Percentiles rank a stretch among this genome's conserved stretches.
Evolutionary conservation across 306 rosid genomes (phyloP).

Genomic region (Malus asiatica): DNA sequence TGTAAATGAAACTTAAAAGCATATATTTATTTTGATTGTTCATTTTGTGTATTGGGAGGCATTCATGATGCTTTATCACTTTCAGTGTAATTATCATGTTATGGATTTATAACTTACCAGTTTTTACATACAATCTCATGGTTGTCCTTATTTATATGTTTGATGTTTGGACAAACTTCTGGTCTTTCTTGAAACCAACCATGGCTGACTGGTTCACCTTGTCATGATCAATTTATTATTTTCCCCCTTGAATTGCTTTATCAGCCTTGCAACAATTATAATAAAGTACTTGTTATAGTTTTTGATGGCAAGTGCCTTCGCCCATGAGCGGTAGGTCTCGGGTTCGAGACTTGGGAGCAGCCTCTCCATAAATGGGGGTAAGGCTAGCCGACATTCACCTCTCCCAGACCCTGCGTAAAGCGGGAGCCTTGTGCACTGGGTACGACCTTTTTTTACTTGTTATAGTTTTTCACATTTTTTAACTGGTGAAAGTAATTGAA

Average conservation of each 20-base stretch:
- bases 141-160: neutral
- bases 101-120: neutral
- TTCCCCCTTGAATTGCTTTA: neutral
- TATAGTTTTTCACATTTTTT: slow-evolving; percentile 5
- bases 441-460: neutral
- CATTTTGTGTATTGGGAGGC: neutral
- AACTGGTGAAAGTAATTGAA: slow-evolving; percentile 33
- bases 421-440: too few species aligned
- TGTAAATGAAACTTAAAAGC: neutral
- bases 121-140: neutral
- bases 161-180: neutral
- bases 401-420: too few species aligned
- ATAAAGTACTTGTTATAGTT: neutral
- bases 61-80: neutral
- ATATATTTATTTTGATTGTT: neutral
- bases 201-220: neutral
- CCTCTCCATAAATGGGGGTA: too few species aligned
- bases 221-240: neutral
- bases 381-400: too few species aligned
- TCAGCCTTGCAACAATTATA: neutral
- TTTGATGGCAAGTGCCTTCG: neutral
- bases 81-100: neutral
- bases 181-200: neutral
- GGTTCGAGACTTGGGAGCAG: too few species aligned
- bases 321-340: too few species aligned